These are phyloP conservation scores for Termitomyces sp. DNA, from an alignment of 768 basidiomycete genomes.

Conservation along the genomic window DNA sequence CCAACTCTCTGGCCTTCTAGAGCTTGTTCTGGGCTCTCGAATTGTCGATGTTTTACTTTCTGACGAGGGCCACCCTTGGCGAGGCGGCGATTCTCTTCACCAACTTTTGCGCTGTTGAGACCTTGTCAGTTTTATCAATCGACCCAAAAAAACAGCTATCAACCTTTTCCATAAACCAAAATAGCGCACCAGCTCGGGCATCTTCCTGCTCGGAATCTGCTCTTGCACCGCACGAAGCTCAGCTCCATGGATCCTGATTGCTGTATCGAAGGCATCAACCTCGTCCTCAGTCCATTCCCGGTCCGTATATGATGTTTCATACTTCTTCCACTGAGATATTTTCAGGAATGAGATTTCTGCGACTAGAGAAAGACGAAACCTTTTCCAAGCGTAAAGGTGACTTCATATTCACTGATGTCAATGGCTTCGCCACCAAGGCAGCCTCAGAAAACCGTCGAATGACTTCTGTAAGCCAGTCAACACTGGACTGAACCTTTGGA, in stretches of 20 bases:
- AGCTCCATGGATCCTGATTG: slow-evolving; percentile 63
- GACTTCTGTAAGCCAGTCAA: slow-evolving; percentile 83
- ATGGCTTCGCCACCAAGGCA: slow-evolving; percentile 46
- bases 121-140: slow-evolving; percentile 1
- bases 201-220: slow-evolving; percentile 61
- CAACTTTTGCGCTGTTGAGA: slow-evolving; percentile 49
- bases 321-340: slow-evolving; percentile 61
- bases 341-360: background rate
- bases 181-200: slow-evolving; percentile 77
- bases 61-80: slow-evolving; percentile 31
- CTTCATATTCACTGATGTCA: slow-evolving; percentile 62
- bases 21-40: slow-evolving; percentile 31
- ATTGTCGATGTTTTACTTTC: slow-evolving; percentile 30
- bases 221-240: slow-evolving; percentile 76
- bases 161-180: slow-evolving; percentile 88
- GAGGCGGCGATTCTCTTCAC: slow-evolving; percentile 59
- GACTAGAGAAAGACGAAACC: slow-evolving; percentile 30
- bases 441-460: slow-evolving; percentile 69
- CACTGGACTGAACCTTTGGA: slow-evolving; percentile 44
- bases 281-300: slow-evolving; percentile 68
- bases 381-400: slow-evolving; percentile 52
- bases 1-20: slow-evolving; percentile 42
- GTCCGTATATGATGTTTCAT: slow-evolving; percentile 61
- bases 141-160: background rate
- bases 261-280: slow-evolving; percentile 69